Evolutionary conservation across 495 filamentous ascomycete species (phyloP).

Genomic region (Penicillium diatomitis): DNA sequence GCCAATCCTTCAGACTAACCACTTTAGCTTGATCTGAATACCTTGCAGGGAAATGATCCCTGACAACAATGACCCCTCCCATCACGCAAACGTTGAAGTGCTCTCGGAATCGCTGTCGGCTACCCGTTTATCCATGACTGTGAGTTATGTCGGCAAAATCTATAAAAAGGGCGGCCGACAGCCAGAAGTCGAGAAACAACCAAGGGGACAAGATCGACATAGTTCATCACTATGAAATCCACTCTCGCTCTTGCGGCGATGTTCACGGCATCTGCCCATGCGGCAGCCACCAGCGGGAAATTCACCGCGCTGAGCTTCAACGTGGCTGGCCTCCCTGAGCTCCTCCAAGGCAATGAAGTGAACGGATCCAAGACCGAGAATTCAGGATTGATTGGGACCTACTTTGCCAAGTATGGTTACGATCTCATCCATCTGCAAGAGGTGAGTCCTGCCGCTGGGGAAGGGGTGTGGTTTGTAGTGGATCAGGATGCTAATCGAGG

Average conservation of each 20-base stretch:
- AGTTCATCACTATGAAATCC: conserved; percentile 1
- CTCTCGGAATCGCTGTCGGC: too few relatives aligned
- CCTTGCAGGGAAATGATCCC: too few relatives aligned
- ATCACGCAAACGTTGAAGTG: not conserved
- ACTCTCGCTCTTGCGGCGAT: not conserved
- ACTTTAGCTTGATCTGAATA: not conserved
- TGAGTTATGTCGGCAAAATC: not conserved
- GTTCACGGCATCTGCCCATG: conserved; percentile 3
- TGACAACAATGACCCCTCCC: not conserved
- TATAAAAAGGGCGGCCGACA: not conserved
- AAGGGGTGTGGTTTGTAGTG: too few relatives aligned
- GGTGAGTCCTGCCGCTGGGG: conserved; percentile 12
- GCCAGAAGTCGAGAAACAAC: too few relatives aligned
- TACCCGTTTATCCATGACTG: too few relatives aligned
- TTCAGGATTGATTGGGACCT: conserved; percentile 36
- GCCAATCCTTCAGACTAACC: not conserved
- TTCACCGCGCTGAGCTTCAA: conserved; percentile 51
- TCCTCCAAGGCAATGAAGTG: conserved; percentile 43
- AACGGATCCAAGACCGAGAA: conserved; percentile 46
- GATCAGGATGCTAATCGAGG: too few relatives aligned
- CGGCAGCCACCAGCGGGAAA: conserved; percentile 12
- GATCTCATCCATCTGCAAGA: conserved; percentile 56
- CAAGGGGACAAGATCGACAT: too few relatives aligned
- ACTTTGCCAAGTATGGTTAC: conserved; percentile 42
- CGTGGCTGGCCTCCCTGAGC: conserved; percentile 48